A percentile compares a stretch with the other conserved stretches of the same genome.
Conservation (phyloP, 192 early-diverging fungal species). For the Obelidium mucronatum region DNA sequence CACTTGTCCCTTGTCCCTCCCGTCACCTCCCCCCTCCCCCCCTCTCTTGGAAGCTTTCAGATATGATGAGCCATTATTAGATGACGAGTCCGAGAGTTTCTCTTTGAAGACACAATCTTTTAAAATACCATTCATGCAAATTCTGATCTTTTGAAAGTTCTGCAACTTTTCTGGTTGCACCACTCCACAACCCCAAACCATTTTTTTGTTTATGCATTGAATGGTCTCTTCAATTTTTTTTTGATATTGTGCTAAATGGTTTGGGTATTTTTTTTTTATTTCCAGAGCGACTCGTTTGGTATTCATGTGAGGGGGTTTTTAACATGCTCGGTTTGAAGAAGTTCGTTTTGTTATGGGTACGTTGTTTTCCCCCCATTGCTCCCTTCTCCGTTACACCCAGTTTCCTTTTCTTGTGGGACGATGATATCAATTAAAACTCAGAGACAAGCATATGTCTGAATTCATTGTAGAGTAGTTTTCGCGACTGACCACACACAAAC, state of each 20-base stretch:
- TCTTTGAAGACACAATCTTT: constrained; percentile 27
- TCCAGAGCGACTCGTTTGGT: neutral
- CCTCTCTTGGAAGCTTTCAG: neutral
- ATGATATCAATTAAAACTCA: constrained; percentile 25
- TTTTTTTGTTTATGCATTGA: no score
- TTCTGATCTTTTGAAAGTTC: constrained; percentile 10
- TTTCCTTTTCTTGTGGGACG: constrained; percentile 21
- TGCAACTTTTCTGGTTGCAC: neutral
- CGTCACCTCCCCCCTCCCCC: neutral
- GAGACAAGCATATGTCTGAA: constrained; percentile 40
- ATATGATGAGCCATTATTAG: constrained; percentile 31
- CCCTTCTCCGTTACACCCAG: neutral
- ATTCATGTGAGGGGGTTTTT: neutral
- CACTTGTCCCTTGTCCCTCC: no score
- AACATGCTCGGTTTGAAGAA: neutral
- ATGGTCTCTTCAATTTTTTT: no score
- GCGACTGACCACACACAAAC: constrained; percentile 28
- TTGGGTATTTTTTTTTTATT: neutral
- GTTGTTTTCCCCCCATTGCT: neutral
- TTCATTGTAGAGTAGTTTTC: constrained; percentile 18
- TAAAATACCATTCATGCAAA: constrained; percentile 32
- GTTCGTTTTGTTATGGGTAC: neutral
- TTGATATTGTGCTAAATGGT: no score
- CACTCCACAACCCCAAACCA: neutral
- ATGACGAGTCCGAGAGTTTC: constrained; percentile 36